phyloP scores from a whole-genome alignment of 805 yeast genomes.

The Wickerhamomyces bisporus region DNA sequence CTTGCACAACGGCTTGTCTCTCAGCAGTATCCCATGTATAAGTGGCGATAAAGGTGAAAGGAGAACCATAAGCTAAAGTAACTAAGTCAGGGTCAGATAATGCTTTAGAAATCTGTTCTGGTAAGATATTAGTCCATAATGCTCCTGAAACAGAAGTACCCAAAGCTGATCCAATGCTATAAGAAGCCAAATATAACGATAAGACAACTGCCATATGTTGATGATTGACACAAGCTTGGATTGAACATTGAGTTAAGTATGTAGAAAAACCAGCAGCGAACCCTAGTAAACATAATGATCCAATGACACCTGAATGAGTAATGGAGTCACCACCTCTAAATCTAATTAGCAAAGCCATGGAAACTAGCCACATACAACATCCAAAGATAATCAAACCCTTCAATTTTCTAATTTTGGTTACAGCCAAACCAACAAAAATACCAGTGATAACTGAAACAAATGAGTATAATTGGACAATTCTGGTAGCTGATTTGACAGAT shows the following conservation, averaged over 20 bases:
- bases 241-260: conserved; percentile 56
- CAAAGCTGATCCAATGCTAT: conserved; percentile 55
- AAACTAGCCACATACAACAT: conserved; percentile 48
- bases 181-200: conserved; percentile 48
- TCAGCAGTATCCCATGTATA: conserved; percentile 58
- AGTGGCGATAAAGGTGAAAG: conserved; percentile 39
- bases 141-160: conserved; percentile 67
- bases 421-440: conserved; percentile 50
- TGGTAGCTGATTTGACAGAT: conserved; percentile 54
- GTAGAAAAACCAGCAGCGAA: conserved; percentile 73
- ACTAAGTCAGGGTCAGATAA: conserved; percentile 23
- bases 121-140: conserved; percentile 54
- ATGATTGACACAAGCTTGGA: conserved; percentile 54
- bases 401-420: conserved; percentile 43
- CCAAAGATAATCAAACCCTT: conserved; percentile 62
- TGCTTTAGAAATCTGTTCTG: neutral
- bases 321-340: conserved; percentile 48
- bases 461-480: conserved; percentile 57
- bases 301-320: conserved; percentile 55
- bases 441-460: conserved; percentile 62
- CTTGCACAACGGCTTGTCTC: conserved; percentile 46
- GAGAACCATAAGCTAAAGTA: conserved; percentile 41
- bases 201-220: conserved; percentile 60
- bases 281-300: conserved; percentile 58
- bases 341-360: conserved; percentile 55